These are phyloP conservation scores for Colletotrichum eleusines DNA, from an alignment of 2,329 filamentous ascomycete species.

Conservation along the genomic window DNA sequence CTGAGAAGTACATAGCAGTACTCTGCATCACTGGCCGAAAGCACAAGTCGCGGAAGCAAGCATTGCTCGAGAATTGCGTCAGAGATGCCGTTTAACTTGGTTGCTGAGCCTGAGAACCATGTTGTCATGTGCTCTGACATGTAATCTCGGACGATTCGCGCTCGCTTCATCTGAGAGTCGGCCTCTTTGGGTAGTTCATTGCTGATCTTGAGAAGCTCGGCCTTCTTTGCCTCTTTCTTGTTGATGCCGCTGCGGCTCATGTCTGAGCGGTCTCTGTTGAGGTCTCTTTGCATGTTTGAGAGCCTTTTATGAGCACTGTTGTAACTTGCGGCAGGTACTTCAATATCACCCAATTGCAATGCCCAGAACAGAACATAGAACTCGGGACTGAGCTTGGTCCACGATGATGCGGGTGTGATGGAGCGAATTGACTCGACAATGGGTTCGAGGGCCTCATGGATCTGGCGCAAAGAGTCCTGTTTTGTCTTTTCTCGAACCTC, in stretches of 20 bases:
- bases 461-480: conserved; percentile 58
- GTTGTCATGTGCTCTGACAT: conserved; percentile 80
- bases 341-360: conserved; percentile 83
- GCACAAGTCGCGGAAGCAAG: conserved; percentile 85
- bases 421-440: conserved; percentile 77
- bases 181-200: conserved; percentile 80
- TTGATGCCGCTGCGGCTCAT: conserved; percentile 74
- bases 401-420: conserved; percentile 71
- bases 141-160: conserved; percentile 75
- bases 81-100: conserved; percentile 76
- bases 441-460: conserved; percentile 79
- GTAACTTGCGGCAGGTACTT: conserved; percentile 82
- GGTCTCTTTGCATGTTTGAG: conserved; percentile 73
- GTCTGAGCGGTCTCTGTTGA: conserved; percentile 80
- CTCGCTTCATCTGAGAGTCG: conserved; percentile 70
- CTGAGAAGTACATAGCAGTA: conserved; percentile 90
- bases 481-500: conserved; percentile 50
- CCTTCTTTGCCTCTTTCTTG: conserved; percentile 78
- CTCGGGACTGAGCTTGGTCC: conserved; percentile 78
- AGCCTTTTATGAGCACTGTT: conserved; percentile 78
- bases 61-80: conserved; percentile 89
- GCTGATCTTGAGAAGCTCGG: conserved; percentile 75
- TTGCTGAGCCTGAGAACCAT: conserved; percentile 78
- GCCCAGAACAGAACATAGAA: conserved; percentile 96
- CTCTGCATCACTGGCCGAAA: conserved; percentile 89